A percentile compares a stretch with the other conserved stretches of the same genome.
Evolutionary conservation across 2,329 filamentous ascomycete genomes (phyloP).

Genomic region (Sporothrix phasma): DNA sequence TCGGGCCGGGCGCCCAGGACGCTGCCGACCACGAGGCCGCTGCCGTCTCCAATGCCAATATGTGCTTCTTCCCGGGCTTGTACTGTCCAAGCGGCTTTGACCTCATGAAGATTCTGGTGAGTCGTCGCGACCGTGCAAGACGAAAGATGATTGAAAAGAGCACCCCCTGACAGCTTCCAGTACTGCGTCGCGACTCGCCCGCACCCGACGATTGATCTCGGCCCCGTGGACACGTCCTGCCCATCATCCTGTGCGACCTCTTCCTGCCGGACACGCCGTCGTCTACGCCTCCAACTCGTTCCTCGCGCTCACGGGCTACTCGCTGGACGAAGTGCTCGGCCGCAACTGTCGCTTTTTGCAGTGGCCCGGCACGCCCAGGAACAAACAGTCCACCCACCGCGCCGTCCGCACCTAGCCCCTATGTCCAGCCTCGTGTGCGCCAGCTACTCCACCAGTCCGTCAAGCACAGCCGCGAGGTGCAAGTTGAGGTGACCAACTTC

Average conservation of each 20-base stretch:
- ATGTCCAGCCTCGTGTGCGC: conserved; percentile 30
- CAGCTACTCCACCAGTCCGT: conserved; percentile 41
- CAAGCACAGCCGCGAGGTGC: conserved; percentile 35
- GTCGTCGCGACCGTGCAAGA: not conserved
- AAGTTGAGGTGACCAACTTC: conserved; percentile 61
- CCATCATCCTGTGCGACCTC: conserved; percentile 74
- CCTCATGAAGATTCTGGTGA: conserved; percentile 11
- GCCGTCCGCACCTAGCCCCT: not conserved
- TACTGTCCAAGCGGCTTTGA: conserved; percentile 15
- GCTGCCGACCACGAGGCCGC: not conserved
- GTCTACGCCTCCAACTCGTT: conserved; percentile 80
- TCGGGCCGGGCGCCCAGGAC: not conserved
- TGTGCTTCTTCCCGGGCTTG: conserved; percentile 10
- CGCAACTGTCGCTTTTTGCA: conserved; percentile 81
- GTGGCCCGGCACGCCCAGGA: conserved; percentile 36
- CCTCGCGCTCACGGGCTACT: conserved; percentile 68
- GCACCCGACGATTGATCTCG: conserved; percentile 68
- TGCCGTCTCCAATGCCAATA: not conserved
- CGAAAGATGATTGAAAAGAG: not conserved
- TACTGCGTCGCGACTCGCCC: conserved; percentile 54
- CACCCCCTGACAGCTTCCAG: not conserved
- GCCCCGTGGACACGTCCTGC: conserved; percentile 74
- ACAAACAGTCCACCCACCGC: not conserved
- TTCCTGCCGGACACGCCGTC: conserved; percentile 61
- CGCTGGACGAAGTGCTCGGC: conserved; percentile 61